Evolutionary conservation across 805 yeast species (phyloP).

Genomic region (Kregervanrija fluxuum): DNA sequence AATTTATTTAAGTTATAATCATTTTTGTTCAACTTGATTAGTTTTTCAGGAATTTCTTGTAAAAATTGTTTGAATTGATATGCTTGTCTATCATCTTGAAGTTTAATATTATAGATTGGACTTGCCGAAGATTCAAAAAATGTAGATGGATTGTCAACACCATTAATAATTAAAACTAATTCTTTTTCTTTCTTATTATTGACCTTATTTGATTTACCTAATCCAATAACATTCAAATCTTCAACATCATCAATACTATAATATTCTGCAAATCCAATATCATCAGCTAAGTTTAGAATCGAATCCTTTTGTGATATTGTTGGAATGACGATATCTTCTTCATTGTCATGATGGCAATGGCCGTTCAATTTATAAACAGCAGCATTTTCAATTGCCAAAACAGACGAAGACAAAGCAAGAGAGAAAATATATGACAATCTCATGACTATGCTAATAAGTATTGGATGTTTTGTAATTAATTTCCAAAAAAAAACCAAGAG

Average conservation of each 20-base stretch:
- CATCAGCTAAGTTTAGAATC: conserved; percentile 38
- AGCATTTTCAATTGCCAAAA: conserved; percentile 16
- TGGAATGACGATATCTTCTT: conserved; percentile 2
- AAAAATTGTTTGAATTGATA: conserved; percentile 16
- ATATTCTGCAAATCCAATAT: conserved; percentile 33
- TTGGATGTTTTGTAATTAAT: no score
- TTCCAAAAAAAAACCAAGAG: no score
- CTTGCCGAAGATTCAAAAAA: conserved; percentile 18
- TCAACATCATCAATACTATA: conserved; percentile 29
- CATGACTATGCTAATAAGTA: no score
- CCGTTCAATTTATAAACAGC: conserved; percentile 19
- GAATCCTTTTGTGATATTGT: conserved; percentile 27
- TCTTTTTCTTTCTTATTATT: conserved; percentile 2
- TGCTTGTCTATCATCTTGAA: conserved; percentile 16
- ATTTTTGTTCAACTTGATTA: conserved; percentile 6
- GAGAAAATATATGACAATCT: no score
- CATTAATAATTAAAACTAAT: conserved; percentile 34
- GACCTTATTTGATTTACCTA: conserved; percentile 13
- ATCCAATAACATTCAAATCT: conserved; percentile 12
- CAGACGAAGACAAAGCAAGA: conserved; percentile 2
- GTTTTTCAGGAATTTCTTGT: conserved; percentile 19
- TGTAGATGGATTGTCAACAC: conserved; percentile 30
- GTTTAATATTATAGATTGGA: conserved; percentile 18
- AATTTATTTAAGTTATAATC: conserved; percentile 15
- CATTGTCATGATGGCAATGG: not conserved